phyloP scores from a whole-genome alignment of 2,329 filamentous ascomycete genomes.

The Fusarium citri region DNA sequence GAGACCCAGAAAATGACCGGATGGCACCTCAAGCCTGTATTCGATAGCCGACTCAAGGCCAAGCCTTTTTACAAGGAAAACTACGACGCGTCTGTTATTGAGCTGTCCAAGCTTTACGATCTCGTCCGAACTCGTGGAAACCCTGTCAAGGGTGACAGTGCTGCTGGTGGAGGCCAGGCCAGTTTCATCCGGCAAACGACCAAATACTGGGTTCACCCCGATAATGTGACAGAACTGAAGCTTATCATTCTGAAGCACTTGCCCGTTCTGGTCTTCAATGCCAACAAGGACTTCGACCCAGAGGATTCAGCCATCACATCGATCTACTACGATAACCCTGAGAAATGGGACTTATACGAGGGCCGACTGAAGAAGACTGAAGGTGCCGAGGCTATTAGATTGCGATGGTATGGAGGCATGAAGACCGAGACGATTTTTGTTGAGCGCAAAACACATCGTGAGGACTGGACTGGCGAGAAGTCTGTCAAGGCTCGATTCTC shows the following conservation, averaged over 20 bases:
- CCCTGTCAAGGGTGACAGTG: conserved; percentile 89
- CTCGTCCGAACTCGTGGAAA: conserved; percentile 92
- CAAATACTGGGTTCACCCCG: conserved; percentile 99
- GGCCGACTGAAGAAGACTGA: conserved; percentile 97
- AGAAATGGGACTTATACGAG: conserved; percentile 93
- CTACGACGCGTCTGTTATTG: conserved; percentile 94
- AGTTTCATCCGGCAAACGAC: conserved; percentile 98
- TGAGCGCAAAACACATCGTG: conserved; percentile 96
- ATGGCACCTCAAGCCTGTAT: conserved; percentile 95
- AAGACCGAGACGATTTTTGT: conserved; percentile 94
- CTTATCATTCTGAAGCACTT: conserved; percentile 98
- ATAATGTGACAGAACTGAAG: conserved; percentile 98
- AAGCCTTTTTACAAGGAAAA: conserved; percentile 99
- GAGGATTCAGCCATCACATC: conserved; percentile 96
- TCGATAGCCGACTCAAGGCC: conserved; percentile 91
- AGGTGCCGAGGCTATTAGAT: conserved; percentile 93
- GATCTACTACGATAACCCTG: conserved; percentile 97
- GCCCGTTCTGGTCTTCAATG: conserved; percentile 96
- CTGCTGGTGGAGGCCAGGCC: conserved; percentile 90
- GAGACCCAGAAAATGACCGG: conserved; percentile 83
- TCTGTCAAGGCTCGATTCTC: conserved; percentile 97
- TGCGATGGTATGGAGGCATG: conserved; percentile 99
- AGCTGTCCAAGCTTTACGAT: conserved; percentile 95
- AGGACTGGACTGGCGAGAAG: conserved; percentile 99
- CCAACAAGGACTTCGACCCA: conserved; percentile 93